Evolutionary conservation across 148 eudicot genomes (phyloP).

Genomic region (Cornus kousa): DNA sequence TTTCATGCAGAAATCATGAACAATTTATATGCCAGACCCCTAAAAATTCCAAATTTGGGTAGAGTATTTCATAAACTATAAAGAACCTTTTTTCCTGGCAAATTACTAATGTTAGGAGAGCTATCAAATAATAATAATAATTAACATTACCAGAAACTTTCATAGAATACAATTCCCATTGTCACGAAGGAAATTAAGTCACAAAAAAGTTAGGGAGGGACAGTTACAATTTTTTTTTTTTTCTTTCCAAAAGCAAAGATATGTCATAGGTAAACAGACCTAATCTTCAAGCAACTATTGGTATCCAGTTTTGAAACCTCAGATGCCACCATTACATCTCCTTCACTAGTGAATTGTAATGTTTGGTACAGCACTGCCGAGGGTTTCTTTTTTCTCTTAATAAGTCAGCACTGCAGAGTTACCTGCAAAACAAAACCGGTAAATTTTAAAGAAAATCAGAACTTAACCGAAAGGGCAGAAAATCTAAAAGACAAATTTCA

Average conservation of each 20-base stretch:
- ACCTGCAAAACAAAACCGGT: conserved; percentile 7
- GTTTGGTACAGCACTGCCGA: not conserved
- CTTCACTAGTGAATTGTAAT: not conserved
- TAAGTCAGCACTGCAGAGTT: not conserved
- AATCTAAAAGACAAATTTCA: not conserved
- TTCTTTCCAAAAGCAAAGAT: not conserved
- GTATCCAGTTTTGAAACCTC: not conserved
- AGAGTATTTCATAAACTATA: too few relatives aligned
- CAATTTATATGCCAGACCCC: not conserved
- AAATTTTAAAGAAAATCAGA: not conserved
- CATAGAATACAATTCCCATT: not conserved
- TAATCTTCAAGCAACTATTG: conserved; percentile 2
- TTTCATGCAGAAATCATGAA: not conserved
- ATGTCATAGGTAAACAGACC: not conserved
- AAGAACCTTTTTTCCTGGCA: too few relatives aligned
- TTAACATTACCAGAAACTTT: too few relatives aligned
- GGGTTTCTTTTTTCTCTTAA: too few relatives aligned
- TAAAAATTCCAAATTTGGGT: too few relatives aligned
- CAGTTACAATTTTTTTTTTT: not conserved
- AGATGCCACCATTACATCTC: not conserved
- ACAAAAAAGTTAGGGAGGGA: not conserved
- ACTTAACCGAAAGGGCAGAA: not conserved
- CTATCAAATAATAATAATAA: too few relatives aligned
- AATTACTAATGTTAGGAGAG: too few relatives aligned
- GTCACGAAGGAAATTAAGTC: not conserved